Evolutionary conservation across 129 eudicot species (phyloP).

Genomic region (Kitagawia praeruptora): DNA sequence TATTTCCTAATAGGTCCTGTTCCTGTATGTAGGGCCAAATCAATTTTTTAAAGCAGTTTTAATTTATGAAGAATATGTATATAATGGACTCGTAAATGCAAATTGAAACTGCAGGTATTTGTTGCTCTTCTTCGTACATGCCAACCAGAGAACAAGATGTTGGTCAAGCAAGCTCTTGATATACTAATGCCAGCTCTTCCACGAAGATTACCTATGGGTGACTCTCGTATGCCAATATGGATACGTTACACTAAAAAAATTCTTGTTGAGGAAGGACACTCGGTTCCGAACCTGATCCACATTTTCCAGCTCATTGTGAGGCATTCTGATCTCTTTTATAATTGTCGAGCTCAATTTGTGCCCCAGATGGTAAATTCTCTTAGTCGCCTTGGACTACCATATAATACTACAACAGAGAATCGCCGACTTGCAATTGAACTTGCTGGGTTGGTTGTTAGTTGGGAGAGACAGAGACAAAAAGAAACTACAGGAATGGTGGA

Average conservation of each 20-base stretch:
- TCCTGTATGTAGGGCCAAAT: background rate
- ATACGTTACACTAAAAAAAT: conserved; percentile 97
- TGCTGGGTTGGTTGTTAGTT: conserved; percentile 95
- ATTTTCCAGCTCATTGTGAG: conserved; percentile 96
- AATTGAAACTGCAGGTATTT: conserved; percentile 56
- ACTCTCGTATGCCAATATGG: conserved; percentile 98
- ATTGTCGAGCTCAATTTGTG: conserved; percentile 96
- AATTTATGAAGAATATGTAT: background rate
- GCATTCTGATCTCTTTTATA: conserved; percentile 97
- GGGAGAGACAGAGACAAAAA: conserved; percentile 97
- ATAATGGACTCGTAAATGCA: background rate
- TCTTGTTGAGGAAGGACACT: conserved; percentile 98
- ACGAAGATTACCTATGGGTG: conserved; percentile 83
- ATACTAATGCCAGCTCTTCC: conserved; percentile 98
- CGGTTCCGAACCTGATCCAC: conserved; percentile 91
- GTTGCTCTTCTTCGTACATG: conserved; percentile 96
- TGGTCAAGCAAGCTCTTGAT: conserved; percentile 99
- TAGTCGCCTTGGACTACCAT: conserved; percentile 94
- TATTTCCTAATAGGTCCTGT: background rate
- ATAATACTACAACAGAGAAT: conserved; percentile 85
- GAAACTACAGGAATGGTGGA: conserved; percentile 58
- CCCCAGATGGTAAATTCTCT: conserved; percentile 99
- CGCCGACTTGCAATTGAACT: conserved; percentile 98
- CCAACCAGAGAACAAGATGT: conserved; percentile 97
- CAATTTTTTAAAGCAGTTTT: background rate